Evolutionary conservation across 75 land plant species (phyloP).

Genomic region (Chamaecyparis obtusa): DNA sequence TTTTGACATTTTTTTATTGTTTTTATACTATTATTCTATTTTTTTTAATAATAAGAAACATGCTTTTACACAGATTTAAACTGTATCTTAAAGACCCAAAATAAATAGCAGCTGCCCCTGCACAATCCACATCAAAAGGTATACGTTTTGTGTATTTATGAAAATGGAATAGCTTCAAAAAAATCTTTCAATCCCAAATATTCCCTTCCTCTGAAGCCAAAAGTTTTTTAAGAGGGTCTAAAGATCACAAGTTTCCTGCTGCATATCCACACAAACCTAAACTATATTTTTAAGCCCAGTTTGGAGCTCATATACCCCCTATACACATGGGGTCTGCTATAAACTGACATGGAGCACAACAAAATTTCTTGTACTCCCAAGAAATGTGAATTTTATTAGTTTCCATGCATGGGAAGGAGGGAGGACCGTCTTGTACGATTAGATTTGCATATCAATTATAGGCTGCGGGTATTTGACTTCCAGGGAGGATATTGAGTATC

Average conservation of each 20-base stretch:
- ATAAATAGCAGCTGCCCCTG: too few relatives aligned
- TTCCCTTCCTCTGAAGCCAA: background rate
- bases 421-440: background rate
- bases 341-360: constrained; percentile 1
- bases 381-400: background rate
- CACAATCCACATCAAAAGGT: background rate
- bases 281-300: background rate
- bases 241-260: background rate
- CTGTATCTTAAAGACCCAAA: background rate
- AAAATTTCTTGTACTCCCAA: constrained; percentile 1
- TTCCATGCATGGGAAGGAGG: background rate
- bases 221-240: background rate
- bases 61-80: too few relatives aligned
- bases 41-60: too few relatives aligned
- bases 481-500: background rate
- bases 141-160: too few relatives aligned
- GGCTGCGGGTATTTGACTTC: background rate
- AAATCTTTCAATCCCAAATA: background rate
- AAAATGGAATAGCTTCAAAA: too few relatives aligned
- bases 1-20: too few relatives aligned
- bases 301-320: background rate
- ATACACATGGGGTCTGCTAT: background rate
- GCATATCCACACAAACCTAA: background rate
- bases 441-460: background rate
- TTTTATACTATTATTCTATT: too few relatives aligned